Percentiles rank a stretch among this genome's conserved stretches.
Evolutionary conservation across 768 basidiomycete genomes (phyloP).

Genomic region (Amanita jacksonii): DNA sequence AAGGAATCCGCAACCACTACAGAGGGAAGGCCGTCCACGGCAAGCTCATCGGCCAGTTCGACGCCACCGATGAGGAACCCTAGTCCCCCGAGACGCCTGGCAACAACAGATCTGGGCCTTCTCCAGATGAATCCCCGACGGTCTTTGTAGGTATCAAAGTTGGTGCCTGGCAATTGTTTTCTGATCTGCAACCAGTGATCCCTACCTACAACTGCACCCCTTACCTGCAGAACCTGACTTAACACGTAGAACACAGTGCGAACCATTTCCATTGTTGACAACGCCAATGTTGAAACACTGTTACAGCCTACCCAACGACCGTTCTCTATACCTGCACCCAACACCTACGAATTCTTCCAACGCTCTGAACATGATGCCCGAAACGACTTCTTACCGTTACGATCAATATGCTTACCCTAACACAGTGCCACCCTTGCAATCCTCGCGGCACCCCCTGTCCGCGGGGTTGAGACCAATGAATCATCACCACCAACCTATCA

Average conservation of each 20-base stretch:
- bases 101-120: slow-evolving; percentile 28
- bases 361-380: slow-evolving; percentile 49
- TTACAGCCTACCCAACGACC: slow-evolving; percentile 23
- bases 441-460: slow-evolving; percentile 31
- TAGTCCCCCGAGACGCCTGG: slow-evolving; percentile 49
- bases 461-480: slow-evolving; percentile 42
- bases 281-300: slow-evolving; percentile 6
- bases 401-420: slow-evolving; percentile 36
- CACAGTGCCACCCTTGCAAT: slow-evolving; percentile 17
- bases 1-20: slow-evolving; percentile 35
- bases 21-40: slow-evolving; percentile 62
- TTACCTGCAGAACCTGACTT: slow-evolving; percentile 35
- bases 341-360: slow-evolving; percentile 31
- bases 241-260: slow-evolving; percentile 39
- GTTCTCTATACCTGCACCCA: slow-evolving; percentile 35
- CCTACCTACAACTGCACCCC: slow-evolving; percentile 34
- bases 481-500: slow-evolving; percentile 33
- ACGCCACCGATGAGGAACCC: slow-evolving; percentile 62
- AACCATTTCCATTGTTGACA: slow-evolving; percentile 9
- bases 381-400: slow-evolving; percentile 47
- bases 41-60: slow-evolving; percentile 66
- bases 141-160: slow-evolving; percentile 24
- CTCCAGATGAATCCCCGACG: slow-evolving; percentile 32
- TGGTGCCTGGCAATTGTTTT: slow-evolving; percentile 10
- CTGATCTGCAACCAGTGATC: slow-evolving; percentile 27